Base-by-base conservation (phyloP, 139 green algal genomes). In the Desmodesmus armatus region DNA sequence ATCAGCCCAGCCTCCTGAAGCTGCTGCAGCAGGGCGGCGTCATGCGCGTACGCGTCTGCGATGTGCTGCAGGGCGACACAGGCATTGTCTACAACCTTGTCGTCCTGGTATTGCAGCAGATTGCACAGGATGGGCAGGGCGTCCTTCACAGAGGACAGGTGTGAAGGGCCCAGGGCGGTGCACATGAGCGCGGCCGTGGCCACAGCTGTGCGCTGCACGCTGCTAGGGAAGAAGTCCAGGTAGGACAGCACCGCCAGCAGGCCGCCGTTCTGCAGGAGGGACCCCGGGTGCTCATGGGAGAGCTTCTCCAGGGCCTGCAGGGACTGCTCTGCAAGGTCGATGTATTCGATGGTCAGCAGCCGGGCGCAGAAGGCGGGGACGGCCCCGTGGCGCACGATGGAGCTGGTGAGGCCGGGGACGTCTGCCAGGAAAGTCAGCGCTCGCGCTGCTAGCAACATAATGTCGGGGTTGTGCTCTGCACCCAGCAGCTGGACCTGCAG, bases 321-420 rank as follows among this genome's bases (percentile, higher is more conserved):
- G 41, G 87, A 93, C 91, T 99, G 97, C 88, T 99, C 97, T 31
- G 97, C 97, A 43, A 99, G 89, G 83, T 99, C 97, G 40, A 99
- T 99, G 92, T 99, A 99, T 89, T 99, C 97, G 19, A 99, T 98
- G 62, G 90, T 96, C 21, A 99, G 89, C 76, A 99, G 91, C 5
- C 94, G 87, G 3, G 91, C 90, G 83, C 96, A 99, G 44, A 99
- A 94, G 27, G 88, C 88, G 4, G 90, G 88, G 39, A 98, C 91
- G 9, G 95, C 97, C 9, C 94, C 95, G 73, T 98, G 92, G 37
- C 96, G 93, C n/a, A 98, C 95, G 51, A 99, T 96, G 21, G 87
- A 81, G 51, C 87, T 88, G 31, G 90, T 92, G 15, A 92, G 94
- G 31, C 91, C 89, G 1, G 95, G 95, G 39, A 98, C 93, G 78